Conservation (phyloP, 192 early-diverging fungal species). For the Coemansia sp. region DNA sequence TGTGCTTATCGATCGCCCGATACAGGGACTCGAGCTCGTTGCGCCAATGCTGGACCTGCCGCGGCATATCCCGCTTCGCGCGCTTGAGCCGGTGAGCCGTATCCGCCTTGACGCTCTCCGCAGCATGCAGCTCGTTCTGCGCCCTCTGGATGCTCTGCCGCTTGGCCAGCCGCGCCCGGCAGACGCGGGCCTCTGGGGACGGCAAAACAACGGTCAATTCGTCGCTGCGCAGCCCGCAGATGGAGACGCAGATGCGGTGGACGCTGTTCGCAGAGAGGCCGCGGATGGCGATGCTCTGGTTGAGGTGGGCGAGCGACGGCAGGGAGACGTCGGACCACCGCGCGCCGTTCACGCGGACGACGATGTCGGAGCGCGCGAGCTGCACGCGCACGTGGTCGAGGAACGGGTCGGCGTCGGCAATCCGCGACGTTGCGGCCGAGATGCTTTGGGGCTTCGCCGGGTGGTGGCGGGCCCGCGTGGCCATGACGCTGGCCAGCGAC, state of each 20-base stretch:
- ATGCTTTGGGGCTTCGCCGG: background rate
- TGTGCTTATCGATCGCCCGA: constrained; percentile 1
- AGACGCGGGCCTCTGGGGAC: background rate
- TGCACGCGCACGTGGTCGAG: constrained; percentile 35
- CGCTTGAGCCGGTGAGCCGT: constrained; percentile 15
- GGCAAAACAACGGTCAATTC: constrained; percentile 25
- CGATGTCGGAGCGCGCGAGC: constrained; percentile 27
- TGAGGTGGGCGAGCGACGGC: constrained; percentile 7
- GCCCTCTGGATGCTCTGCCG: constrained; percentile 1
- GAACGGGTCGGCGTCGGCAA: constrained; percentile 26
- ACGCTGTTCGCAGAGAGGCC: constrained; percentile 6
- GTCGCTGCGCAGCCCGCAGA: constrained; percentile 45
- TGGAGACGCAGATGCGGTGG: constrained; percentile 15
- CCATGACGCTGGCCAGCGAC: constrained; percentile 17
- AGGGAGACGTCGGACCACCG: constrained; percentile 21
- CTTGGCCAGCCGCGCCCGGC: background rate
- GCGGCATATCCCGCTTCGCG: constrained; percentile 15
- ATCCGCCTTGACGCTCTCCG: background rate
- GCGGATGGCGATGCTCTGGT: constrained; percentile 22
- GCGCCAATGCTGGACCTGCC: constrained; percentile 19
- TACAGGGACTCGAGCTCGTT: constrained; percentile 24
- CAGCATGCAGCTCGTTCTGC: constrained; percentile 1
- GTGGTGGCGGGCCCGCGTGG: background rate
- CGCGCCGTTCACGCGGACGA: constrained; percentile 41
- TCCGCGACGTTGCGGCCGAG: background rate